Evolutionary conservation across 2,329 filamentous ascomycete genomes (phyloP).

Genomic region (Fusarium nurragi): DNA sequence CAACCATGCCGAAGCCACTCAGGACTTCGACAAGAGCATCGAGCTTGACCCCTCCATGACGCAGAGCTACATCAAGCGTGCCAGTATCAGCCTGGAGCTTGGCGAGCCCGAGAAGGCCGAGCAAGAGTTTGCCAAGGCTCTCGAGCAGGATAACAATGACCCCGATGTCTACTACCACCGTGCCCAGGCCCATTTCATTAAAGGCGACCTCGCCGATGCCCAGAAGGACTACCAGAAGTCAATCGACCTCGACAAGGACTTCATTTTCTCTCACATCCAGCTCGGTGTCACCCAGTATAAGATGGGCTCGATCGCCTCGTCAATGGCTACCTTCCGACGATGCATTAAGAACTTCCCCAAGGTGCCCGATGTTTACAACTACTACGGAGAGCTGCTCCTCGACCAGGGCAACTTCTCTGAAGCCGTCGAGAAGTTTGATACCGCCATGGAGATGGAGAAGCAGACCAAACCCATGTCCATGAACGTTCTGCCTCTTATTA

Average conservation of each 20-base stretch:
- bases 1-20: slow-evolving; percentile 82
- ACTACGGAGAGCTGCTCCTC: slow-evolving; percentile 95
- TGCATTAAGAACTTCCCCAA: slow-evolving; percentile 99
- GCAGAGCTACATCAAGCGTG: slow-evolving; percentile 98
- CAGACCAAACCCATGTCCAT: slow-evolving; percentile 92
- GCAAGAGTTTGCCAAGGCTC: slow-evolving; percentile 85
- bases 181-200: slow-evolving; percentile 97
- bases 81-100: slow-evolving; percentile 96
- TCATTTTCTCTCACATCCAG: slow-evolving; percentile 99
- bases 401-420: slow-evolving; percentile 97
- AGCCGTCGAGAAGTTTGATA: slow-evolving; percentile 97
- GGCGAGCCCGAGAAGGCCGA: slow-evolving; percentile 88
- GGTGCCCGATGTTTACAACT: slow-evolving; percentile 98
- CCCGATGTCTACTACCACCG: slow-evolving; percentile 99
- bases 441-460: slow-evolving; percentile 98
- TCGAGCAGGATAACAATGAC: slow-evolving; percentile 85
- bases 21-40: slow-evolving; percentile 91
- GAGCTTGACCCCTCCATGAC: slow-evolving; percentile 88
- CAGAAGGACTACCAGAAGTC: slow-evolving; percentile 99
- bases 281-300: slow-evolving; percentile 99
- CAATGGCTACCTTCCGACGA: slow-evolving; percentile 96
- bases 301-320: slow-evolving; percentile 97
- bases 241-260: slow-evolving; percentile 92
- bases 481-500: slow-evolving; percentile 97
- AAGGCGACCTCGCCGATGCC: slow-evolving; percentile 89